Conservation (phyloP, 305 asterid genomes). For the Fraxinus sp. region DNA sequence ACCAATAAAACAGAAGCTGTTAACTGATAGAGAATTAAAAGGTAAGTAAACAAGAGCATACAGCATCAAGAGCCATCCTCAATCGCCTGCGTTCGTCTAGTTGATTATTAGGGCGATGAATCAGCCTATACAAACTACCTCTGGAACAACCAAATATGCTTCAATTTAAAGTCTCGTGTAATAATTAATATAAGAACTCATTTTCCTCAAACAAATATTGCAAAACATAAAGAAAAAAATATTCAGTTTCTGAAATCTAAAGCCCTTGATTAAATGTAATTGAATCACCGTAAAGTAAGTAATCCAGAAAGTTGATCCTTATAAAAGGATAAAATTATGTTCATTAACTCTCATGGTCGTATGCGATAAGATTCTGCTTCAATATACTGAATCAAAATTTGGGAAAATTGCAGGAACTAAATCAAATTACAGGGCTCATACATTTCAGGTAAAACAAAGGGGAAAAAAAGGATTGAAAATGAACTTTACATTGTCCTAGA, state of each 20-base stretch:
- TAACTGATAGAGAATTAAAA: slow-evolving; percentile 8
- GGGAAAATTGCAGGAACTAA: background rate
- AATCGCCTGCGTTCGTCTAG: slow-evolving; percentile 85
- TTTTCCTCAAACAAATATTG: slow-evolving; percentile 11
- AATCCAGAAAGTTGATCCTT: background rate
- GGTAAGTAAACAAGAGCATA: slow-evolving; percentile 41
- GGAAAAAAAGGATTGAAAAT: background rate
- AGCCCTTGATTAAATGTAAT: background rate
- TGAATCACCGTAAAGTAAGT: background rate
- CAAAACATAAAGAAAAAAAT: background rate
- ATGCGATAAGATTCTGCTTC: background rate
- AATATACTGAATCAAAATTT: slow-evolving; percentile 3
- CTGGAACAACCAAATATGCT: slow-evolving; percentile 47
- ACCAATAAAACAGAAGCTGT: slow-evolving; percentile 17
- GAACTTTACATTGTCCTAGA: background rate
- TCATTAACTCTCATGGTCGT: background rate
- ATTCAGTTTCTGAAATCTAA: background rate
- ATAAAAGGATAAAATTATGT: slow-evolving; percentile 6
- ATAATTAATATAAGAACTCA: slow-evolving; percentile 1
- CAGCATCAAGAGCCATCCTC: slow-evolving; percentile 95
- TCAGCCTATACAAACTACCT: slow-evolving; percentile 90
- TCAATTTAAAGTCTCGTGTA: slow-evolving; percentile 16
- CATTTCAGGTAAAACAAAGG: background rate
- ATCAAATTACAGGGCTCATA: background rate
- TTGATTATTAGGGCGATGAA: slow-evolving; percentile 92